phyloP scores from a whole-genome alignment of 2,329 filamentous ascomycete genomes.

The Penicillium crustosum region DNA sequence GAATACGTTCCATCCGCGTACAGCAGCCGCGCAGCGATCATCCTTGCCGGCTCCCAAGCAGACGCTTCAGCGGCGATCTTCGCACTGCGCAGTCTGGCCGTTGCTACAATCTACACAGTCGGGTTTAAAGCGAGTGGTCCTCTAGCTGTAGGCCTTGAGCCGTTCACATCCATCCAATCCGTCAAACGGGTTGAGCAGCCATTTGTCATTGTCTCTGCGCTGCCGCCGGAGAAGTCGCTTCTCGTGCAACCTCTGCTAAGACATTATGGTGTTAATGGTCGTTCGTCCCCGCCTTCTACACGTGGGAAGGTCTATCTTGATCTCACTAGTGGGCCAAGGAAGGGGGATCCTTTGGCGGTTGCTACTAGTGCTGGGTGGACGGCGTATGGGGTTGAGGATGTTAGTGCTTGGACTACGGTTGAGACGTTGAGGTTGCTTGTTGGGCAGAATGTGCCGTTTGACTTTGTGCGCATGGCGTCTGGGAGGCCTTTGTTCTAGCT shows the following conservation, averaged over 20 bases:
- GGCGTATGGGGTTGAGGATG: constrained; percentile 75
- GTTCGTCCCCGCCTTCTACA: constrained; percentile 36
- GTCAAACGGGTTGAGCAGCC: constrained; percentile 77
- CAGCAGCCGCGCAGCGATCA: constrained; percentile 69
- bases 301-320: constrained; percentile 74
- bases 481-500: constrained; percentile 55
- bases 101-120: constrained; percentile 79
- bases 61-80: constrained; percentile 79
- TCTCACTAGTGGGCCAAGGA: constrained; percentile 67
- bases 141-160: constrained; percentile 65
- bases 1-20: constrained; percentile 84
- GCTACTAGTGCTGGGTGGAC: constrained; percentile 75
- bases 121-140: constrained; percentile 66
- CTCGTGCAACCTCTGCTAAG: constrained; percentile 75
- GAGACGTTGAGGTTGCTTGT: constrained; percentile 76
- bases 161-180: constrained; percentile 69
- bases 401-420: constrained; percentile 79
- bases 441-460: constrained; percentile 83
- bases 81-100: constrained; percentile 71
- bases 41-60: constrained; percentile 69
- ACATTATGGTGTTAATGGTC: constrained; percentile 59
- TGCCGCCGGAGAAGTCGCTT: constrained; percentile 74
- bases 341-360: constrained; percentile 66
- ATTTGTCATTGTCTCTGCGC: constrained; percentile 77
- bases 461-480: constrained; percentile 75